Evolutionary conservation across 2,329 filamentous ascomycete species (phyloP).

Genomic region (Alternaria arborescens): DNA sequence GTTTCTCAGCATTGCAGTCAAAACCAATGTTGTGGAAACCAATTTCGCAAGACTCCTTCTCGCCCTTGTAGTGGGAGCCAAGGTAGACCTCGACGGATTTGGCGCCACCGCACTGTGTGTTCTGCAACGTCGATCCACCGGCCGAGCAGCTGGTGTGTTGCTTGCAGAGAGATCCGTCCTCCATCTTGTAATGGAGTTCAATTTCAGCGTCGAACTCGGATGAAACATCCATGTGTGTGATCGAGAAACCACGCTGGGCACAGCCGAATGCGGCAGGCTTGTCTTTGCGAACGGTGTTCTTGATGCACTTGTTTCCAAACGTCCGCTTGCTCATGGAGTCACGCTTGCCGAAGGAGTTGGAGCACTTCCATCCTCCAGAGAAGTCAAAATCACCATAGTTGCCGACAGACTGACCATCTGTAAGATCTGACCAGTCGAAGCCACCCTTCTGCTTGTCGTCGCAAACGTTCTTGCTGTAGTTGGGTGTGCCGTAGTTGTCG

Average conservation of each 20-base stretch:
- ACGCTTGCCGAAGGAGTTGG: slow-evolving; percentile 67
- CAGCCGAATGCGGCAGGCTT: slow-evolving; percentile 74
- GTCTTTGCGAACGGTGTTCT: slow-evolving; percentile 59
- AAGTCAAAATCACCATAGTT: slow-evolving; percentile 74
- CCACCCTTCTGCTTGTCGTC: slow-evolving; percentile 72
- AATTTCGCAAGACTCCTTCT: slow-evolving; percentile 70
- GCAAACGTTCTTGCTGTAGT: slow-evolving; percentile 81
- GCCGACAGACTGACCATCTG: slow-evolving; percentile 58
- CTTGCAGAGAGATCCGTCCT: slow-evolving; percentile 82
- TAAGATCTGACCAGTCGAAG: slow-evolving; percentile 75
- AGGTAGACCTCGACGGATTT: slow-evolving; percentile 76
- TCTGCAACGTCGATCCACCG: slow-evolving; percentile 74
- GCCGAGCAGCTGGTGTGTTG: slow-evolving; percentile 71
- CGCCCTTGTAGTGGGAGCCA: slow-evolving; percentile 58
- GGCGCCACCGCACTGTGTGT: slow-evolving; percentile 92
- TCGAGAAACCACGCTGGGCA: slow-evolving; percentile 70
- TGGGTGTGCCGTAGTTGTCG: slow-evolving; percentile 70
- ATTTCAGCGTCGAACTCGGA: slow-evolving; percentile 79
- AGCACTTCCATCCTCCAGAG: slow-evolving; percentile 73
- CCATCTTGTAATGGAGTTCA: slow-evolving; percentile 88
- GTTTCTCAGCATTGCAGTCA: slow-evolving; percentile 65
- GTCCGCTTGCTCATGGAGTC: slow-evolving; percentile 60
- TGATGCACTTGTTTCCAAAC: slow-evolving; percentile 55
- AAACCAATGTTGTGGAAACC: slow-evolving; percentile 79
- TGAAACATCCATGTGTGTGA: slow-evolving; percentile 76